These are phyloP conservation scores for Teunomyces lycoperdinae DNA, from an alignment of 805 yeast species.

Conservation along the genomic window DNA sequence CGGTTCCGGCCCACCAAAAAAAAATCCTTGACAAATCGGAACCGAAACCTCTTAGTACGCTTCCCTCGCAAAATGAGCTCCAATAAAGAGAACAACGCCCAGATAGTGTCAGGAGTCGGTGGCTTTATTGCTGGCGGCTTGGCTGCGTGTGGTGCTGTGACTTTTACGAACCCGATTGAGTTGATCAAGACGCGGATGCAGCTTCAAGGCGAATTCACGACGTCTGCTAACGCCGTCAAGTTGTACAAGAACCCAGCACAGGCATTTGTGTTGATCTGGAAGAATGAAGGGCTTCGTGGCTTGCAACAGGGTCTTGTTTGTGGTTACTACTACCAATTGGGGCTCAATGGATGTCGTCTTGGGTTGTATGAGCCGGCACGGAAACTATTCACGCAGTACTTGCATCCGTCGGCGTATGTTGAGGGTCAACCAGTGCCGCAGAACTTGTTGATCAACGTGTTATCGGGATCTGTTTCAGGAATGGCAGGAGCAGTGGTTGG, in stretches of 20 bases:
- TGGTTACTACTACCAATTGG: slow-evolving; percentile 88
- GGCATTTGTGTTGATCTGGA: slow-evolving; percentile 68
- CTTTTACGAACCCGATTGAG: slow-evolving; percentile 94
- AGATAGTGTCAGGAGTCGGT: slow-evolving; percentile 23
- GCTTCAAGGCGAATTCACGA: slow-evolving; percentile 84
- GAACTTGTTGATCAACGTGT: slow-evolving; percentile 57
- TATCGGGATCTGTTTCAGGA: slow-evolving; percentile 82
- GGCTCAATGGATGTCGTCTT: slow-evolving; percentile 89
- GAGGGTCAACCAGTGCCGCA: slow-evolving; percentile 37
- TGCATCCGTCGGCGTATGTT: slow-evolving; percentile 50
- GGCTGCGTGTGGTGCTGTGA: slow-evolving; percentile 98
- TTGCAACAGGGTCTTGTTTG: slow-evolving; percentile 85
- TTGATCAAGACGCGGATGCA: slow-evolving; percentile 95
- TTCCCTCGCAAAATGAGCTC: not conserved
- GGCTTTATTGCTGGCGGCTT: slow-evolving; percentile 28
- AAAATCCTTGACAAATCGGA: not conserved
- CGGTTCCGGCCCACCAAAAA: slow-evolving; percentile 1
- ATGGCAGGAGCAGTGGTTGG: slow-evolving; percentile 86
- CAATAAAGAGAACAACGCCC: slow-evolving; percentile 4
- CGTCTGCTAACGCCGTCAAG: slow-evolving; percentile 46
- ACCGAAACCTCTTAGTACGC: not conserved
- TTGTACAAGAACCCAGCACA: slow-evolving; percentile 82
- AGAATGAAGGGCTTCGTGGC: slow-evolving; percentile 83
- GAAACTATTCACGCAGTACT: slow-evolving; percentile 48
- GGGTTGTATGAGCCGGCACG: slow-evolving; percentile 93